A percentile compares a stretch with the other conserved stretches of the same genome.
phyloP scores from a whole-genome alignment of 2,329 filamentous ascomycete genomes.

The Aspergillus vadensis region DNA sequence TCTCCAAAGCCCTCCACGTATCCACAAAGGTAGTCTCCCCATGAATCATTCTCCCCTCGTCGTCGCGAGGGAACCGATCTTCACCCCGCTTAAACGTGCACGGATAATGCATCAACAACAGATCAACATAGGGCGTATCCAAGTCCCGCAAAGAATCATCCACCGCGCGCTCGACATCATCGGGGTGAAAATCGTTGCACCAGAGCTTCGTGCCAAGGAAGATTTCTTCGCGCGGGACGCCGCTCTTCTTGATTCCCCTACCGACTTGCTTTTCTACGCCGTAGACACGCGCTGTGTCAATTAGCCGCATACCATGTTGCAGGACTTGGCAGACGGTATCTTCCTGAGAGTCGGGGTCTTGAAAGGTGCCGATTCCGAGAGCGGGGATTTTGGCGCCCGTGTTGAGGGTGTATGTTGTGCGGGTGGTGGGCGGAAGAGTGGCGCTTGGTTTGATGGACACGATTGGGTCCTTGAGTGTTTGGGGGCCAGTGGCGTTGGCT shows the following conservation, averaged over 20 bases:
- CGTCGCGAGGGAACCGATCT: constrained; percentile 47
- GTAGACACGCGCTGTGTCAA: constrained; percentile 43
- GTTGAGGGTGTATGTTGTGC: constrained; percentile 52
- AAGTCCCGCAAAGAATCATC: constrained; percentile 60
- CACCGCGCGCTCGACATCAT: constrained; percentile 62
- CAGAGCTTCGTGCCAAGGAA: constrained; percentile 60
- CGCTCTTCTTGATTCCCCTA: constrained; percentile 60
- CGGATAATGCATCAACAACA: constrained; percentile 63
- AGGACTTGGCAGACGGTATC: constrained; percentile 43
- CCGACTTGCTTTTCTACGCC: constrained; percentile 61
- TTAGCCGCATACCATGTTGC: constrained; percentile 37
- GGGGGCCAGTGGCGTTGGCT: background rate
- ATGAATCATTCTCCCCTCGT: constrained; percentile 55
- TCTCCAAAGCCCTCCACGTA: constrained; percentile 37
- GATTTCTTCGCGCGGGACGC: constrained; percentile 54
- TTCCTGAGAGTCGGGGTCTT: constrained; percentile 48
- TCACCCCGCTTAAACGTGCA: constrained; percentile 19
- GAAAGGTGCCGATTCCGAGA: constrained; percentile 56
- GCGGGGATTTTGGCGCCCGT: constrained; percentile 60
- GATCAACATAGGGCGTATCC: constrained; percentile 63
- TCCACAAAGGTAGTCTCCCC: constrained; percentile 53
- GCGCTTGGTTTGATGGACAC: background rate
- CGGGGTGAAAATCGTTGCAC: constrained; percentile 59
- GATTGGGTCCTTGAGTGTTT: background rate
- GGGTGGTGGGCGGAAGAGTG: background rate